These are phyloP conservation scores for Leptosphaerulina australis DNA, from an alignment of 2,329 filamentous ascomycete species.

Conservation along the genomic window DNA sequence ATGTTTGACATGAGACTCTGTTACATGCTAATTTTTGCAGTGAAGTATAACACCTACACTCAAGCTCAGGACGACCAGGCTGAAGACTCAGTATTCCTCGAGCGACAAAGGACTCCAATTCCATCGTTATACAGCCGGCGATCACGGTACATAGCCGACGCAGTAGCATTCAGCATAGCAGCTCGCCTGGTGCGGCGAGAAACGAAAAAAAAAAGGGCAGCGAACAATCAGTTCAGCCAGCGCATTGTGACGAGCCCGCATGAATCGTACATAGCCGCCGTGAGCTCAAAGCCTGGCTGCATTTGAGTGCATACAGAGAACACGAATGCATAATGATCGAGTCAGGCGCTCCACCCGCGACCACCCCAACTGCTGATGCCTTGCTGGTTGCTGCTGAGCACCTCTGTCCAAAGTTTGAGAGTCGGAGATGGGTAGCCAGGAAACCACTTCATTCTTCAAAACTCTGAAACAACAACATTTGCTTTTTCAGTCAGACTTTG, in stretches of 20 bases:
- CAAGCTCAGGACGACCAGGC: not conserved
- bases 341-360: conserved; percentile 14
- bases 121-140: not conserved
- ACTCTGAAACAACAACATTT: conserved; percentile 4
- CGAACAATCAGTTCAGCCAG: conserved; percentile 22
- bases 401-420: too few relatives aligned
- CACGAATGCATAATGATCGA: conserved; percentile 26
- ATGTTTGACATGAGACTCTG: not conserved
- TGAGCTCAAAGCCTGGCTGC: conserved; percentile 24
- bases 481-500: conserved; percentile 3
- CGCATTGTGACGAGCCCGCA: conserved; percentile 35
- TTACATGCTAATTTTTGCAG: not conserved
- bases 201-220: not conserved
- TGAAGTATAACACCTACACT: not conserved
- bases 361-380: conserved; percentile 14
- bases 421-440: not conserved
- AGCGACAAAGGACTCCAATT: not conserved
- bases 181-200: not conserved
- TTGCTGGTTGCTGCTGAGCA: not conserved
- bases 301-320: conserved; percentile 21
- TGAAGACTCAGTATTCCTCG: not conserved
- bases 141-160: not conserved
- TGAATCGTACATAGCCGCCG: conserved; percentile 35
- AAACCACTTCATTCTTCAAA: not conserved
- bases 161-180: not conserved